Conservation (phyloP, 2,329 filamentous ascomycete genomes). For the Paecilomyces variotii region DNA sequence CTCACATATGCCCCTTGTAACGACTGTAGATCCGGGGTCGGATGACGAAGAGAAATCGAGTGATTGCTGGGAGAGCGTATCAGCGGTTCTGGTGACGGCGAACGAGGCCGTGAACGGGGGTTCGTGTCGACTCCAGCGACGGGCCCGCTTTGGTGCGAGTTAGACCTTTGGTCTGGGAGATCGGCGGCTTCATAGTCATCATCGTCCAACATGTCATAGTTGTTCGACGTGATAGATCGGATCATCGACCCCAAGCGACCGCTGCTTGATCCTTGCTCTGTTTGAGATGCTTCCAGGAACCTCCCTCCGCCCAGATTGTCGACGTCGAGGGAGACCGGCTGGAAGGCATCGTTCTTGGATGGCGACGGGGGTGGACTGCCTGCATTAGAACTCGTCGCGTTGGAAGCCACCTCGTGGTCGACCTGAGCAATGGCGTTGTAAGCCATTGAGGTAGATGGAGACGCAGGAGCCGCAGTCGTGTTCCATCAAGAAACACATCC, state of each 20-base stretch:
- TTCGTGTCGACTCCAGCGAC: not conserved
- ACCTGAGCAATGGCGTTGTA: conserved; percentile 37
- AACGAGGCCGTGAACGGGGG: conserved; percentile 1
- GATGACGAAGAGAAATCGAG: conserved; percentile 39
- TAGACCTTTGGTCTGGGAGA: conserved; percentile 6
- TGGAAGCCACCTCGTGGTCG: conserved; percentile 26
- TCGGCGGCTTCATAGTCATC: conserved; percentile 35
- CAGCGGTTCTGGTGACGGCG: conserved; percentile 21
- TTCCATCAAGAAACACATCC: conserved; percentile 8
- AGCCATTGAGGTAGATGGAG: conserved; percentile 24
- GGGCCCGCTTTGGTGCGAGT: not conserved
- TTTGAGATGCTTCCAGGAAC: conserved; percentile 21
- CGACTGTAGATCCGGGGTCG: conserved; percentile 42
- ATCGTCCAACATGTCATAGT: conserved; percentile 40
- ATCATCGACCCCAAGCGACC: conserved; percentile 25
- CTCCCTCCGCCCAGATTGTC: conserved; percentile 22
- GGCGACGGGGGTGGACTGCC: conserved; percentile 20
- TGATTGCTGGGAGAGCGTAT: conserved; percentile 33
- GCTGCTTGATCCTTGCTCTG: conserved; percentile 14
- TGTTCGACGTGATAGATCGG: conserved; percentile 28
- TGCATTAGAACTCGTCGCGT: conserved; percentile 26
- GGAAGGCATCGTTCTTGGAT: conserved; percentile 15
- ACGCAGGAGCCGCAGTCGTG: not conserved
- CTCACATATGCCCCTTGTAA: conserved; percentile 43
- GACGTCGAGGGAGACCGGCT: conserved; percentile 21